Base-by-base conservation (phyloP, 371 early-diverging fungal species). In the Saksenaea oblongispora region DNA sequence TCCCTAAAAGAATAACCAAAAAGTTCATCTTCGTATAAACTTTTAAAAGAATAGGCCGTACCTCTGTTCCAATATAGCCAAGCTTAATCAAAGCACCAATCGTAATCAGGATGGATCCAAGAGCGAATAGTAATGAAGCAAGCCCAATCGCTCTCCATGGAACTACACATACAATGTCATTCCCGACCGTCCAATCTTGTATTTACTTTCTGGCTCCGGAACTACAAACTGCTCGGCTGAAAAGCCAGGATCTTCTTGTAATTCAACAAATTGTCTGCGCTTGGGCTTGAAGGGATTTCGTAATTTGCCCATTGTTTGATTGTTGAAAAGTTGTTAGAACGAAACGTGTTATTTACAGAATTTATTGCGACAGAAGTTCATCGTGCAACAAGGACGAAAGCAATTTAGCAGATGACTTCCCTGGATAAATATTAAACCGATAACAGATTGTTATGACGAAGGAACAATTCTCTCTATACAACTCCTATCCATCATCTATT, bases 111-210 rank as follows among this genome's bases (percentile, higher is more conserved):
- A 66, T 70, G 34, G 79, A 72, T 22, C 89, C 87, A 8, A 79
- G 31, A 8, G 77, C 24, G 51, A 88, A 76, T 2, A 88, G 67
- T 31, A 80, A 51, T 24, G 69, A 55, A 3, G 89, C 87, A n/a
- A 88, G 66, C 11, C 71, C 64, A 58, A 88, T 88, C 4, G 89
- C 86, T 51, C 79, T 88, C 87, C 87, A 87, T 55, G 89, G 89
- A 68, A 86, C 87, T 86, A 59, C 7, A 53, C 5, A 34, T 34
- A 51, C 22, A 26, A 47, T 47, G 22, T 31, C n/a, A 47, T 22
- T 24, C 22, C 18, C 7, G 22, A 18, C 1, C 18, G 17, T 22
- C 10, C 24, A 47, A 47, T 9, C 22, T 8, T 47, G 8, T 22
- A 26, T 62, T 66, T 69, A 78, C 83, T 70, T 58, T 70, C 69